A percentile compares a stretch with the other conserved stretches of the same genome.
phyloP scores from a whole-genome alignment of 2,329 filamentous ascomycete genomes.

The Aspergillus tanneri region DNA sequence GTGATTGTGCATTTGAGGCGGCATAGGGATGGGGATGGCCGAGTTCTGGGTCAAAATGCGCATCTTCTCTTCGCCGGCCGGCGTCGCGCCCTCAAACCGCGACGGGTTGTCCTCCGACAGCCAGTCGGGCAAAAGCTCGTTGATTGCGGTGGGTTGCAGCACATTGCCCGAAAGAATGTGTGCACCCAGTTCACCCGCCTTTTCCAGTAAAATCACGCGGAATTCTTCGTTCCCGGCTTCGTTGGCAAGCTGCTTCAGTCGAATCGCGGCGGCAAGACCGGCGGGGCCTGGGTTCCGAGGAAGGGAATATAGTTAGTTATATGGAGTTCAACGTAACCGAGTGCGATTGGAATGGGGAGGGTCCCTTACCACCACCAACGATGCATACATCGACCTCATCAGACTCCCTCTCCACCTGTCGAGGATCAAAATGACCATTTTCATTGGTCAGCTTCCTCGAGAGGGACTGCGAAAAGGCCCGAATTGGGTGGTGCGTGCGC shows the following conservation, averaged over 20 bases:
- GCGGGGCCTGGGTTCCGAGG: slow-evolving; percentile 64
- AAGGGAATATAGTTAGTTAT: neutral
- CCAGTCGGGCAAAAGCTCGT: slow-evolving; percentile 94
- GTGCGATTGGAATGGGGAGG: neutral
- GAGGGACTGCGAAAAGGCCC: slow-evolving; percentile 48
- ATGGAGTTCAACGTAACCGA: neutral
- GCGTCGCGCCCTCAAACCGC: slow-evolving; percentile 82
- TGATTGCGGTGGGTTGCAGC: slow-evolving; percentile 80
- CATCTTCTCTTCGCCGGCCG: slow-evolving; percentile 83
- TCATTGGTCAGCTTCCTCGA: slow-evolving; percentile 44
- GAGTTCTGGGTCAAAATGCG: slow-evolving; percentile 82
- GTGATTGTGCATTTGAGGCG: slow-evolving; percentile 97
- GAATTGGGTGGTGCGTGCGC: slow-evolving; percentile 30
- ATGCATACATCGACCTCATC: slow-evolving; percentile 97
- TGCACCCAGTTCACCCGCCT: slow-evolving; percentile 89
- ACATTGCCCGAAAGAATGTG: slow-evolving; percentile 97
- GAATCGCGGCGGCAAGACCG: slow-evolving; percentile 87
- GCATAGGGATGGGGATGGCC: slow-evolving; percentile 77
- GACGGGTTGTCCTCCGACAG: slow-evolving; percentile 81
- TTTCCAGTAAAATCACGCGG: slow-evolving; percentile 86
- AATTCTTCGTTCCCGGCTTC: slow-evolving; percentile 95
- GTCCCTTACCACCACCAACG: slow-evolving; percentile 76
- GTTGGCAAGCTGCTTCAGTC: slow-evolving; percentile 91
- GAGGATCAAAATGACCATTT: slow-evolving; percentile 64
- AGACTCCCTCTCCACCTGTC: slow-evolving; percentile 74